A percentile compares a stretch with the other conserved stretches of the same genome.
Evolutionary conservation across 192 early-diverging fungal genomes (phyloP).

Genomic region (Gaertneriomyces sp.): DNA sequence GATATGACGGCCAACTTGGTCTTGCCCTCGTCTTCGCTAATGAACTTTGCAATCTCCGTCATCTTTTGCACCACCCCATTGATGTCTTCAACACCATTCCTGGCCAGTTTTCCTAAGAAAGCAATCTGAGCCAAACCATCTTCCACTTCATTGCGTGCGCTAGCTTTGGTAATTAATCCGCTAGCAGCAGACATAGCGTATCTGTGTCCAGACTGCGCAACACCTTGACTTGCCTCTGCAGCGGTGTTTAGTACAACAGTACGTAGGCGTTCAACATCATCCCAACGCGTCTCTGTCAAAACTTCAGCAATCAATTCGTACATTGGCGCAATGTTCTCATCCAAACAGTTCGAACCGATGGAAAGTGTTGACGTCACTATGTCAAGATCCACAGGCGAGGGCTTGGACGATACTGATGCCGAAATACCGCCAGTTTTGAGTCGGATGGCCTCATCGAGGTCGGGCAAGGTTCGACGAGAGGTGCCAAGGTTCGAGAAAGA

Average conservation of each 20-base stretch:
- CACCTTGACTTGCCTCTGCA: conserved; percentile 68
- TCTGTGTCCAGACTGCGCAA: conserved; percentile 77
- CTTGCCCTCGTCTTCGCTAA: conserved; percentile 37
- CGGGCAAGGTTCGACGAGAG: conserved; percentile 53
- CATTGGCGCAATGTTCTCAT: conserved; percentile 68
- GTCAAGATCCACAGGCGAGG: conserved; percentile 7
- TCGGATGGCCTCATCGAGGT: conserved; percentile 83
- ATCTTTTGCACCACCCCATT: conserved; percentile 37
- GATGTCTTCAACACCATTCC: conserved; percentile 62
- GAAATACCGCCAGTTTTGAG: conserved; percentile 80
- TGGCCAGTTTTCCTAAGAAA: conserved; percentile 74
- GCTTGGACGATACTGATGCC: conserved; percentile 55
- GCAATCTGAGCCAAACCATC: conserved; percentile 66
- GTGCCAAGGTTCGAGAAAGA: conserved; percentile 46
- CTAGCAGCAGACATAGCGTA: conserved; percentile 60
- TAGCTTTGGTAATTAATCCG: conserved; percentile 57
- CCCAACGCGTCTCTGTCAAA: conserved; percentile 62
- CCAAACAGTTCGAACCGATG: conserved; percentile 41
- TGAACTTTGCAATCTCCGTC: conserved; percentile 32
- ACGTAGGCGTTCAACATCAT: conserved; percentile 60
- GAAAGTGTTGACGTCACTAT: not conserved
- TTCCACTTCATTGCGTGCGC: conserved; percentile 48
- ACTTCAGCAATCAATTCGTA: conserved; percentile 72
- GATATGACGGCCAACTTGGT: conserved; percentile 30
- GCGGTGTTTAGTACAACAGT: conserved; percentile 72